phyloP scores from a whole-genome alignment of 2,329 filamentous ascomycete species.

The Neonectria sp. region DNA sequence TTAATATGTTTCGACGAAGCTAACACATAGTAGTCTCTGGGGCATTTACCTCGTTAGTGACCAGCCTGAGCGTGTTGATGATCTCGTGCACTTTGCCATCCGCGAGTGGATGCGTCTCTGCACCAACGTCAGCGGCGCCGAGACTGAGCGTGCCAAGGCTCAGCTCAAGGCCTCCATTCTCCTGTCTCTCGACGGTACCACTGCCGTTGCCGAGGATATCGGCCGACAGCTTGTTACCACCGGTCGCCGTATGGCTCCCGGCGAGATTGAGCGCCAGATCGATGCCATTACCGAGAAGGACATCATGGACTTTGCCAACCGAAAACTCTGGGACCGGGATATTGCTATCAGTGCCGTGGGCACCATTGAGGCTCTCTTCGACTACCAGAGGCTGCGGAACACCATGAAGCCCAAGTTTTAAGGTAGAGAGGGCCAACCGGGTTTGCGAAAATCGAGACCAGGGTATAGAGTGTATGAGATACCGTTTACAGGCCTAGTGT shows the following conservation, averaged over 20 bases:
- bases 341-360: conserved; percentile 94
- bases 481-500: conserved; percentile 68
- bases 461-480: conserved; percentile 72
- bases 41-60: conserved; percentile 99
- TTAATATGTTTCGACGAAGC: conserved; percentile 25
- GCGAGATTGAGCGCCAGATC: conserved; percentile 95
- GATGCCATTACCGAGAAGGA: conserved; percentile 94
- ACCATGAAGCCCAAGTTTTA: conserved; percentile 89
- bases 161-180: conserved; percentile 99
- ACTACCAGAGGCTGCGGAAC: conserved; percentile 84
- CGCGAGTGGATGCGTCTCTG: conserved; percentile 98
- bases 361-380: conserved; percentile 87
- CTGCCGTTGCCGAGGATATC: conserved; percentile 97
- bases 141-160: conserved; percentile 98
- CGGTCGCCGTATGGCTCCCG: conserved; percentile 89
- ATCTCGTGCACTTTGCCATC: conserved; percentile 98
- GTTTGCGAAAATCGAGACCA: conserved; percentile 55
- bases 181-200: conserved; percentile 96
- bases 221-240: conserved; percentile 99
- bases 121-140: conserved; percentile 87
- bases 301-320: conserved; percentile 95
- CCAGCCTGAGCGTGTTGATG: conserved; percentile 88
- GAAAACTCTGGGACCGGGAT: conserved; percentile 98
- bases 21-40: conserved; percentile 81
- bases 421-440: conserved; percentile 48